Percentiles rank a stretch among this genome's conserved stretches.
Evolutionary conservation across 495 filamentous ascomycete genomes (phyloP).

Genomic region (Penicillium bovifimosum): DNA sequence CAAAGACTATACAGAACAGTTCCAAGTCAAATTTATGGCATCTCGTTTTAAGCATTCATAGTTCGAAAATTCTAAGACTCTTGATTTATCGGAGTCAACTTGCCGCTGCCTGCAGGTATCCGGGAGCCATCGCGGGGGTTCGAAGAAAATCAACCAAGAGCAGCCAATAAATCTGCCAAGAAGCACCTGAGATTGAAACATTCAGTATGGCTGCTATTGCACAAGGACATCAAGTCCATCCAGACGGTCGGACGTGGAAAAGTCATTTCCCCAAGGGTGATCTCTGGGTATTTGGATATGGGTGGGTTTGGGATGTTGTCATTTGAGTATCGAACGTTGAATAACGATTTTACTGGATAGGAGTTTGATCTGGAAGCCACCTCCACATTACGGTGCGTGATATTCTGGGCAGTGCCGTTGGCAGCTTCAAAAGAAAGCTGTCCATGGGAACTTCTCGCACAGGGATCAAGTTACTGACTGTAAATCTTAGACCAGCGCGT

Average conservation of each 20-base stretch:
- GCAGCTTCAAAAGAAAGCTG: neutral
- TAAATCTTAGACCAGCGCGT: slow-evolving; percentile 63
- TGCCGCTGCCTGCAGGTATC: neutral
- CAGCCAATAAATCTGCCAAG: neutral
- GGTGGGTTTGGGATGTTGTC: slow-evolving; percentile 47
- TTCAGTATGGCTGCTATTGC: slow-evolving; percentile 19
- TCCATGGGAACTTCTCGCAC: neutral
- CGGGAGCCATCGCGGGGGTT: neutral
- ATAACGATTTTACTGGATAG: slow-evolving; percentile 39
- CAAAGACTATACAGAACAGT: neutral
- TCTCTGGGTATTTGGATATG: slow-evolving; percentile 91
- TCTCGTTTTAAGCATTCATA: neutral
- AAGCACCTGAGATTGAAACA: neutral
- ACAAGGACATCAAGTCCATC: slow-evolving; percentile 24
- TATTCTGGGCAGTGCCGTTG: neutral
- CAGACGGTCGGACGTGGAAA: slow-evolving; percentile 38
- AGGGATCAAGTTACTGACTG: neutral
- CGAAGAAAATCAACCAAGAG: neutral
- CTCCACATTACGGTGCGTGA: slow-evolving; percentile 80
- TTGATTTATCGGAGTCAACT: neutral
- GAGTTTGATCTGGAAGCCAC: slow-evolving; percentile 97
- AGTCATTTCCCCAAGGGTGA: slow-evolving; percentile 48
- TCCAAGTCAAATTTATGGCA: neutral
- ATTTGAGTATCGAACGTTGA: neutral
- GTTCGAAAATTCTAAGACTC: too few species aligned